Conservation (phyloP, 2,329 filamentous ascomycete species). For the Arthrobotrys musiformis region DNA sequence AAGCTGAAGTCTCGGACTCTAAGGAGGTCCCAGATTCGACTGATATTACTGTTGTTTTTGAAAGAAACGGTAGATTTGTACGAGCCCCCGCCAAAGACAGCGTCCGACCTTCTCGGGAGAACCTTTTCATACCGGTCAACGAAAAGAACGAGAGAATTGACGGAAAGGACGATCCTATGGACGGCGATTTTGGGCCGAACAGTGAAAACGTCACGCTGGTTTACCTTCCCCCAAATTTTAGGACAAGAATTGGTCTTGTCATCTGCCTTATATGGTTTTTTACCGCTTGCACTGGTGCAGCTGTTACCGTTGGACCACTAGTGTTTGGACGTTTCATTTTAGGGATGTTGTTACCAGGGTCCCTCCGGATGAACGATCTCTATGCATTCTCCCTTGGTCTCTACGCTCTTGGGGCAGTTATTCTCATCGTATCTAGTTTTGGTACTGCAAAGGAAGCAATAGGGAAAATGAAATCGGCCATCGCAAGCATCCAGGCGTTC, state of each 20-base stretch:
- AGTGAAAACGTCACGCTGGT: constrained; percentile 75
- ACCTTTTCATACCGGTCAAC: constrained; percentile 81
- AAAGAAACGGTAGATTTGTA: constrained; percentile 82
- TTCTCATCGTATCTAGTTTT: constrained; percentile 68
- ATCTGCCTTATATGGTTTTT: constrained; percentile 93
- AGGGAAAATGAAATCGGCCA: constrained; percentile 23
- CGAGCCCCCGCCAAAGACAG: constrained; percentile 94
- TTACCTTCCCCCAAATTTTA: constrained; percentile 87
- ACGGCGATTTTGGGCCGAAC: constrained; percentile 71
- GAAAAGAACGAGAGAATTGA: constrained; percentile 75
- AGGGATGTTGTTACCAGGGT: constrained; percentile 74
- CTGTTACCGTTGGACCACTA: constrained; percentile 85
- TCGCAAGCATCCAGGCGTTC: constrained; percentile 38
- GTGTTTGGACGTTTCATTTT: constrained; percentile 85
- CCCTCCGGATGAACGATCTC: constrained; percentile 87
- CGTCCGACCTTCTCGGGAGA: constrained; percentile 84
- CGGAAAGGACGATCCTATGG: constrained; percentile 67
- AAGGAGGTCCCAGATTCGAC: constrained; percentile 15
- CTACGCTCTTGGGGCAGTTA: constrained; percentile 77
- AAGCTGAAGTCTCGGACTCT: background rate
- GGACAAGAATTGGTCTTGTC: constrained; percentile 81
- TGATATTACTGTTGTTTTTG: constrained; percentile 66
- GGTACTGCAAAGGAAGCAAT: constrained; percentile 47
- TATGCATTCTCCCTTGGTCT: constrained; percentile 94
- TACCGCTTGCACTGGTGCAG: constrained; percentile 85